Conservation (phyloP, 2,329 filamentous ascomycete species). For the Coniochaeta pulveracea region DNA sequence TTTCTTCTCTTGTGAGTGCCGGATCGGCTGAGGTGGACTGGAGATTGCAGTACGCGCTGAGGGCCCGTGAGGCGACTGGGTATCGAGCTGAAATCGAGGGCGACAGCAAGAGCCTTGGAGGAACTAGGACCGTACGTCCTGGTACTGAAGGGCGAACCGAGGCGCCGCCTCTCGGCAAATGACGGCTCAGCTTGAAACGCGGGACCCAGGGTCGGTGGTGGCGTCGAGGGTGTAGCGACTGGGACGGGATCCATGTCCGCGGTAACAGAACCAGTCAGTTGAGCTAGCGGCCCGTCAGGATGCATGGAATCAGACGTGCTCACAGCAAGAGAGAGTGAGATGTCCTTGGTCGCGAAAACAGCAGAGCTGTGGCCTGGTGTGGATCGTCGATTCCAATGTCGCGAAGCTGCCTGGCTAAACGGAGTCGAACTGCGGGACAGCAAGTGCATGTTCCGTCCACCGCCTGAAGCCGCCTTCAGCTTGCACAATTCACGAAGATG, state of each 20-base stretch:
- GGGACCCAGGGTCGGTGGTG: conserved; percentile 10
- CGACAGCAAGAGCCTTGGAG: conserved; percentile 33
- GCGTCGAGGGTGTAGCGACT: conserved; percentile 2
- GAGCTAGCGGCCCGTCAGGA: conserved; percentile 47
- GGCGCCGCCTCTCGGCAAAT: conserved; percentile 22
- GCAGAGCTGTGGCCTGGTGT: conserved; percentile 32
- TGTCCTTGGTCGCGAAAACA: conserved; percentile 48
- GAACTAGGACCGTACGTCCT: conserved; percentile 53
- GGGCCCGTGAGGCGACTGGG: conserved; percentile 28
- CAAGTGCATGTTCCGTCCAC: conserved; percentile 29
- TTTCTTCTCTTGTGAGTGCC: conserved; percentile 45
- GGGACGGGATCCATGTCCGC: conserved; percentile 13
- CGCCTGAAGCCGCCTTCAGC: conserved; percentile 31
- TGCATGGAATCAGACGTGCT: conserved; percentile 58
- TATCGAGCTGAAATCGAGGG: conserved; percentile 22
- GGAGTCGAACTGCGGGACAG: conserved; percentile 44
- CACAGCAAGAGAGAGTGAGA: conserved; percentile 50
- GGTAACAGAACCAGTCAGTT: conserved; percentile 39
- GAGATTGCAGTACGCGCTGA: conserved; percentile 39
- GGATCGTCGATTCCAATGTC: conserved; percentile 35
- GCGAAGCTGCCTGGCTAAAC: conserved; percentile 37
- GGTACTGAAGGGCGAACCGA: conserved; percentile 44
- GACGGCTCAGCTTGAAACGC: conserved; percentile 17
- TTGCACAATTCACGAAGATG: conserved; percentile 54
- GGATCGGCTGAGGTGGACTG: conserved; percentile 39